A percentile compares a stretch with the other conserved stretches of the same genome.
Evolutionary conservation across 176 grass and related monocot species (phyloP).

Genomic region (Zizania latifolia): DNA sequence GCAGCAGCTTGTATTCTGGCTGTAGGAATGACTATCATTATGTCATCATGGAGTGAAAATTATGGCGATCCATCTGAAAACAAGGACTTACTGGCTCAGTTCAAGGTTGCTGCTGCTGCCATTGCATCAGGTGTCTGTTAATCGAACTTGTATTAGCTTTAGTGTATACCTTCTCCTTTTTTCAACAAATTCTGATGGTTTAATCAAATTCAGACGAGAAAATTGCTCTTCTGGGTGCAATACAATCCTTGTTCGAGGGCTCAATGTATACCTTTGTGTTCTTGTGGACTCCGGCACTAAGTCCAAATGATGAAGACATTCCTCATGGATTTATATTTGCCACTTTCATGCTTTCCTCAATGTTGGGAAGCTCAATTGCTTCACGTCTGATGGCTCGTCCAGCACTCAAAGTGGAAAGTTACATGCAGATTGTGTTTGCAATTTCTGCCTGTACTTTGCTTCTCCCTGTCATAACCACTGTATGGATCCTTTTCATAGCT

Average conservation of each 20-base stretch:
- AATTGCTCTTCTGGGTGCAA: slow-evolving; percentile 51
- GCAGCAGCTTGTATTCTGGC: slow-evolving; percentile 35
- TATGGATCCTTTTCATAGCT: slow-evolving; percentile 23
- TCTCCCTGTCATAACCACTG: slow-evolving; percentile 43
- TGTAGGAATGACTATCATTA: slow-evolving; percentile 45
- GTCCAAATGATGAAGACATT: slow-evolving; percentile 49
- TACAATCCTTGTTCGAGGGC: slow-evolving; percentile 55
- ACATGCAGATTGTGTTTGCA: slow-evolving; percentile 48
- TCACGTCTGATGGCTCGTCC: slow-evolving; percentile 42
- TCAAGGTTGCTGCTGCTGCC: slow-evolving; percentile 44
- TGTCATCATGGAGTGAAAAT: slow-evolving; percentile 50
- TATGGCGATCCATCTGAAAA: slow-evolving; percentile 46
- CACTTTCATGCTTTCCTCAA: slow-evolving; percentile 53
- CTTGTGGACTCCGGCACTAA: slow-evolving; percentile 48
- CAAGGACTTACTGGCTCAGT: slow-evolving; percentile 45
- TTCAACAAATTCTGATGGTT: background rate
- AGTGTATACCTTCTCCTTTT: background rate
- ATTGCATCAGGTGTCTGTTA: slow-evolving; percentile 46
- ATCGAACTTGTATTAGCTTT: background rate
- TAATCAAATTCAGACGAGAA: slow-evolving; percentile 41
- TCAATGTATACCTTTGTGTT: slow-evolving; percentile 59
- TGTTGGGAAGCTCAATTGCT: slow-evolving; percentile 51
- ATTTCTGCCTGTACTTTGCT: slow-evolving; percentile 45
- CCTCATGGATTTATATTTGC: slow-evolving; percentile 51
- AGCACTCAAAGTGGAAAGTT: slow-evolving; percentile 38